These are phyloP conservation scores for Paraphysoderma sedebokerense DNA, from an alignment of 371 early-diverging fungal genomes.

Conservation along the genomic window DNA sequence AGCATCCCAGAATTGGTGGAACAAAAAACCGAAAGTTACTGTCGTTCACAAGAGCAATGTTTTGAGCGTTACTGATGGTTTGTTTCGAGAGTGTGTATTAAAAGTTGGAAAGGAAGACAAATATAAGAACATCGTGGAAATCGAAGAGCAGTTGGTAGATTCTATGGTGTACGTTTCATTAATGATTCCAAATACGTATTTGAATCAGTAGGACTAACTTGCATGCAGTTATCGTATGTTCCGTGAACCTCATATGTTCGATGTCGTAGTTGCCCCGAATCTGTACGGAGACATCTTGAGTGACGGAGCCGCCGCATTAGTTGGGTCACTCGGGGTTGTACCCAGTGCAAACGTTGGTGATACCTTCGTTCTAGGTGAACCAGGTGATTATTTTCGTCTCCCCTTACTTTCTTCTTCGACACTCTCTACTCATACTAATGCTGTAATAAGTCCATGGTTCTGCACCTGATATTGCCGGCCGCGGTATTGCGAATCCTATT, in stretches of 20 bases:
- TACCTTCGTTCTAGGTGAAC: constrained; percentile 81
- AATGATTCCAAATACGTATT: no score
- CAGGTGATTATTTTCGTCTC: constrained; percentile 29
- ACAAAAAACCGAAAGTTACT: constrained; percentile 52
- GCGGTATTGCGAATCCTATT: constrained; percentile 85
- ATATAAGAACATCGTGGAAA: constrained; percentile 29
- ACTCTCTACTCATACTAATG: neutral
- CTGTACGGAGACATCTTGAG: constrained; percentile 88
- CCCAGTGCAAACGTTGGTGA: constrained; percentile 89
- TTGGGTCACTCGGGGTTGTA: constrained; percentile 83
- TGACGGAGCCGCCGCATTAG: constrained; percentile 88
- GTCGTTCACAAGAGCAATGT: constrained; percentile 94
- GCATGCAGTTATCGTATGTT: constrained; percentile 61
- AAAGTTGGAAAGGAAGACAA: constrained; percentile 47
- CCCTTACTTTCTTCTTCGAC: neutral
- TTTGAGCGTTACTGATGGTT: constrained; percentile 75
- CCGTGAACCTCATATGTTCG: constrained; percentile 84
- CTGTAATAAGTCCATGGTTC: constrained; percentile 61
- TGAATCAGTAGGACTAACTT: no score
- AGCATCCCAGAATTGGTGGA: neutral
- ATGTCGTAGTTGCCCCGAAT: constrained; percentile 89
- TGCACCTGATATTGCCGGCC: constrained; percentile 90
- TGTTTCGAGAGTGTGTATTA: constrained; percentile 81
- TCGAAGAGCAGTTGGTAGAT: constrained; percentile 88
- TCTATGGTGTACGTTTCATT: constrained; percentile 64